Evolutionary conservation across 2,329 filamentous ascomycete genomes (phyloP).

Genomic region (Penicillium freii): DNA sequence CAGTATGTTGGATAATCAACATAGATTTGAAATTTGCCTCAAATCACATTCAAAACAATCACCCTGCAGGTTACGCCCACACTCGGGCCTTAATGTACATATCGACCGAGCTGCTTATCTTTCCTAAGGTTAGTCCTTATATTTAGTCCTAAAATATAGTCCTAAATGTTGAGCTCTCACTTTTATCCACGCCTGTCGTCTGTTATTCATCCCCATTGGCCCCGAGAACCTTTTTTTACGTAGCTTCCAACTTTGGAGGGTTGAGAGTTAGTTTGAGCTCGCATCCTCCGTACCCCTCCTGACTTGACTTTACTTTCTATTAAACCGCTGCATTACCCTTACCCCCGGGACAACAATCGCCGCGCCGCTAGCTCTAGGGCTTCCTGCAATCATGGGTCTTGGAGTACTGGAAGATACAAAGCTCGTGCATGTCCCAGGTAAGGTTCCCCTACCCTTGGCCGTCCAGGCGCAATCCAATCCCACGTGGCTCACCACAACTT

Average conservation of each 20-base stretch:
- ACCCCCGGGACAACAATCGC: not conserved
- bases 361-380: not conserved
- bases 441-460: slow-evolving; percentile 20
- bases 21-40: not conserved
- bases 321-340: not conserved
- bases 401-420: slow-evolving; percentile 69
- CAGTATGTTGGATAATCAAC: not conserved
- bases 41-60: not conserved
- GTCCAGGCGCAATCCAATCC: not conserved
- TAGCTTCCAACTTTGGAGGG: not conserved
- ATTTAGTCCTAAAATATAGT: not conserved
- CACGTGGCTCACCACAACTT: not conserved
- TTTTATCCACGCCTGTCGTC: not conserved
- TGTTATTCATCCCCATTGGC: slow-evolving; percentile 7
- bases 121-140: not conserved
- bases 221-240: not conserved
- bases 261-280: not conserved
- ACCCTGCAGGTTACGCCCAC: not conserved
- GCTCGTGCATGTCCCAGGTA: slow-evolving; percentile 72
- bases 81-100: not conserved
- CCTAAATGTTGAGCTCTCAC: not conserved
- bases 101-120: slow-evolving; percentile 1
- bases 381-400: slow-evolving; percentile 57
- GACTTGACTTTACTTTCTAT: not conserved
- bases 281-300: not conserved